Percentiles rank a stretch among this genome's conserved stretches.
Conservation (phyloP, 352 stramenopile species). For the Aphanomyces euteiches region DNA sequence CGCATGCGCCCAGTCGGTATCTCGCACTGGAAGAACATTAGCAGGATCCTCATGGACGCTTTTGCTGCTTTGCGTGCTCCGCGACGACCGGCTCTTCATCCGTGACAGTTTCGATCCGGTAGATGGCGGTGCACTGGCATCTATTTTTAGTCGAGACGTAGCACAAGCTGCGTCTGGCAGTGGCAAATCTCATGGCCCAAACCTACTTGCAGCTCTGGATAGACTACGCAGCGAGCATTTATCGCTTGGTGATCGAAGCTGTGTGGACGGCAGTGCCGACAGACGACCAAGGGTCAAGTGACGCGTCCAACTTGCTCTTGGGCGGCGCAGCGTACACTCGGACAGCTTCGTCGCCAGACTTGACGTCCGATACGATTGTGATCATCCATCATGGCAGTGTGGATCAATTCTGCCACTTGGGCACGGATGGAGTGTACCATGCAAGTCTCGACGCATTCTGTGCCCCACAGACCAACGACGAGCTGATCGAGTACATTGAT, state of each 20-base stretch:
- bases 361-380: not conserved
- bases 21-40: too few relatives aligned
- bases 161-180: too few relatives aligned
- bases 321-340: not conserved
- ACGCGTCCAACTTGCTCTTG: not conserved
- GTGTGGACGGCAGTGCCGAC: not conserved
- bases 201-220: constrained; percentile 7
- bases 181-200: too few relatives aligned
- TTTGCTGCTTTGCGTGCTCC: constrained; percentile 3
- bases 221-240: not conserved
- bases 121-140: not conserved
- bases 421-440: not conserved
- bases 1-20: not conserved
- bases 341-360: too few relatives aligned
- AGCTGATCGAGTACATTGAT: constrained; percentile 29
- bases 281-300: not conserved
- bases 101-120: not conserved
- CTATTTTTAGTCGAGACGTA: too few relatives aligned
- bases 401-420: constrained; percentile 5
- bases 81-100: not conserved
- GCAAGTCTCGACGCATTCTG: not conserved
- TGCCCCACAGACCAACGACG: not conserved
- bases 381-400: constrained; percentile 23
- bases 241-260: not conserved
- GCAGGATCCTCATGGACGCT: not conserved